A percentile compares a stretch with the other conserved stretches of the same genome.
Evolutionary conservation across 1,139 yeast genomes (phyloP).

Genomic region (Diutina rugosa): DNA sequence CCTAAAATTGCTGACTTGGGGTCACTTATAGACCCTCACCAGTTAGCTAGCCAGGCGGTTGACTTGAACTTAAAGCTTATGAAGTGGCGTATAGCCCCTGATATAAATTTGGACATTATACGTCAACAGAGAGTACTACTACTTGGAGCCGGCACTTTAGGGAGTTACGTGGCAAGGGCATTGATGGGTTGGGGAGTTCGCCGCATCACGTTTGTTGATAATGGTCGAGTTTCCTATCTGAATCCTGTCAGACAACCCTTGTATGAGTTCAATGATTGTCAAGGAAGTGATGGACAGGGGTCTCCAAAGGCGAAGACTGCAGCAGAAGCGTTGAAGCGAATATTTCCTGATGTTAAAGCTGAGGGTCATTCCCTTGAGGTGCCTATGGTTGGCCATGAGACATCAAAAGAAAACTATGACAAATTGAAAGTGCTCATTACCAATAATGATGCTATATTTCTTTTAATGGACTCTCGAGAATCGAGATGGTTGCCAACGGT

Average conservation of each 20-base stretch:
- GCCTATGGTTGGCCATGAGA: conserved; percentile 86
- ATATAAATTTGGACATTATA: conserved; percentile 53
- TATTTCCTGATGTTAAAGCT: conserved; percentile 68
- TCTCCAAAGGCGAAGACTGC: conserved; percentile 64
- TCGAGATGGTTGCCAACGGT: conserved; percentile 94
- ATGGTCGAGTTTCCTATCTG: conserved; percentile 76
- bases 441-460: conserved; percentile 61
- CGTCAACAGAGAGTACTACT: conserved; percentile 51
- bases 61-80: conserved; percentile 80
- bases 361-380: conserved; percentile 56
- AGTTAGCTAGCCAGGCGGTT: conserved; percentile 82
- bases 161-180: conserved; percentile 79
- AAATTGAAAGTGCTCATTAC: conserved; percentile 40
- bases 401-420: conserved; percentile 34
- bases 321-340: conserved; percentile 52
- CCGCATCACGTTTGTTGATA: conserved; percentile 77
- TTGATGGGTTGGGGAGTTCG: conserved; percentile 91
- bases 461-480: conserved; percentile 89
- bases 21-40: conserved; percentile 62
- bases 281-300: conserved; percentile 45
- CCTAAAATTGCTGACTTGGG: conserved; percentile 82
- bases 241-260: conserved; percentile 94
- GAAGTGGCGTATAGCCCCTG: conserved; percentile 95
- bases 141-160: conserved; percentile 95
- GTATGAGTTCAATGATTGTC: conserved; percentile 64